phyloP scores from a whole-genome alignment of 495 filamentous ascomycete genomes.

The Pyrenula aspistea region DNA sequence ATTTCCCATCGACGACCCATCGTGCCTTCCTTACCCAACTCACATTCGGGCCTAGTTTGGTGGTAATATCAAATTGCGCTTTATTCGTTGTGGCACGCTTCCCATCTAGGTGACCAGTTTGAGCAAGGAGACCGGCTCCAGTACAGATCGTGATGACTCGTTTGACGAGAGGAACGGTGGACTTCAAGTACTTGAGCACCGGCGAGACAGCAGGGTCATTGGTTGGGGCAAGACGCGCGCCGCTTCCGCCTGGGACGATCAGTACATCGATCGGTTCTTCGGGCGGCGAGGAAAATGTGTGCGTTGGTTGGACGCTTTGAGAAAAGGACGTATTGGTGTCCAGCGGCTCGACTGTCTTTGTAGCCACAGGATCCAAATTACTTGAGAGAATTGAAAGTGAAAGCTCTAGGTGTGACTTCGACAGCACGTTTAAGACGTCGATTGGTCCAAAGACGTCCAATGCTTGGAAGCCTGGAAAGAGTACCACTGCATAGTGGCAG shows the following conservation, averaged over 20 bases:
- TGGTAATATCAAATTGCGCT: conserved; percentile 11
- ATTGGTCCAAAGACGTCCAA: conserved; percentile 47
- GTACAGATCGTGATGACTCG: conserved; percentile 54
- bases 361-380: conserved; percentile 40
- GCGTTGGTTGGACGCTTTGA: conserved; percentile 45
- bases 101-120: conserved; percentile 46
- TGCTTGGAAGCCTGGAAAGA: conserved; percentile 24
- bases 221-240: conserved; percentile 24
- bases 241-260: conserved; percentile 53
- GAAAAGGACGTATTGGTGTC: conserved; percentile 11
- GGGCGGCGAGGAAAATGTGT: conserved; percentile 35
- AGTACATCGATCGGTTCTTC: conserved; percentile 45
- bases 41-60: conserved; percentile 25
- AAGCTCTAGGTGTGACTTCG: conserved; percentile 18
- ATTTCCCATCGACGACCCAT: conserved; percentile 54
- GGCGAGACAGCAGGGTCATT: conserved; percentile 10
- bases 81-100: conserved; percentile 41
- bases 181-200: conserved; percentile 32
- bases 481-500: conserved; percentile 8
- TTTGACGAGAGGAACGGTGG: conserved; percentile 27
- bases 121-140: conserved; percentile 37
- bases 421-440: conserved; percentile 47
- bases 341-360: conserved; percentile 10
- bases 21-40: conserved; percentile 49
- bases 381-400: conserved; percentile 36